phyloP scores from a whole-genome alignment of 2,329 filamentous ascomycete species.

The Fusarium fracticaudum region DNA sequence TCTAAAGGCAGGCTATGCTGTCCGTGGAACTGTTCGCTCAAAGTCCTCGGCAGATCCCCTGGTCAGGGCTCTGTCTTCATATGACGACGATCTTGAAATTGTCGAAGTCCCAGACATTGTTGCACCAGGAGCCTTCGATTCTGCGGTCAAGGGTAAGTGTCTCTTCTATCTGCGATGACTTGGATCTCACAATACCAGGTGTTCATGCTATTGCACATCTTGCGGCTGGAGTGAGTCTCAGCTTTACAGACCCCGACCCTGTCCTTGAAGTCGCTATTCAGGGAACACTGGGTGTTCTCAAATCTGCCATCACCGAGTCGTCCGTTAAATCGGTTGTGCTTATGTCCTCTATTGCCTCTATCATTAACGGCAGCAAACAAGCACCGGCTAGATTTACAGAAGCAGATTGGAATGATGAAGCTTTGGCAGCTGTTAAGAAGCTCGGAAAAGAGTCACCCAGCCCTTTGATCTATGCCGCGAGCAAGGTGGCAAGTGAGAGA shows the following conservation, averaged over 20 bases:
- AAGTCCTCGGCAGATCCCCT: slow-evolving; percentile 33
- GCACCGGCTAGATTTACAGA: slow-evolving; percentile 33
- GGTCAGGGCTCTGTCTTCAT: slow-evolving; percentile 28
- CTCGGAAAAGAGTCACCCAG: slow-evolving; percentile 33
- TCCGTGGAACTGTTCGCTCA: slow-evolving; percentile 52
- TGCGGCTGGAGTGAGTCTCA: slow-evolving; percentile 31
- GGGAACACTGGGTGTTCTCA: slow-evolving; percentile 31
- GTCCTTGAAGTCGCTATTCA: slow-evolving; percentile 32
- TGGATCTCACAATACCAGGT: slow-evolving; percentile 14
- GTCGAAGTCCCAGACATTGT: slow-evolving; percentile 49
- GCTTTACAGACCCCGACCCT: slow-evolving; percentile 35
- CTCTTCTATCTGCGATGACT: background rate
- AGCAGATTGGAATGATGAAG: slow-evolving; percentile 36
- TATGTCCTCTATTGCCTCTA: slow-evolving; percentile 40
- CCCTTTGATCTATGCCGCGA: slow-evolving; percentile 35
- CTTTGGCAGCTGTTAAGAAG: slow-evolving; percentile 25
- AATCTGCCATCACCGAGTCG: slow-evolving; percentile 33
- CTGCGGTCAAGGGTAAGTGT: slow-evolving; percentile 45
- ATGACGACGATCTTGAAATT: slow-evolving; percentile 36
- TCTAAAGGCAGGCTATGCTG: slow-evolving; percentile 49
- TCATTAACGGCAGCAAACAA: background rate
- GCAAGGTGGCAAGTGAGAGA: slow-evolving; percentile 36
- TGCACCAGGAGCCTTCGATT: slow-evolving; percentile 47
- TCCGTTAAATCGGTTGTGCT: slow-evolving; percentile 38
- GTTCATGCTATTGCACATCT: slow-evolving; percentile 39